Conservation (phyloP, 805 yeast genomes). For the Ascoidea asiatica region DNA sequence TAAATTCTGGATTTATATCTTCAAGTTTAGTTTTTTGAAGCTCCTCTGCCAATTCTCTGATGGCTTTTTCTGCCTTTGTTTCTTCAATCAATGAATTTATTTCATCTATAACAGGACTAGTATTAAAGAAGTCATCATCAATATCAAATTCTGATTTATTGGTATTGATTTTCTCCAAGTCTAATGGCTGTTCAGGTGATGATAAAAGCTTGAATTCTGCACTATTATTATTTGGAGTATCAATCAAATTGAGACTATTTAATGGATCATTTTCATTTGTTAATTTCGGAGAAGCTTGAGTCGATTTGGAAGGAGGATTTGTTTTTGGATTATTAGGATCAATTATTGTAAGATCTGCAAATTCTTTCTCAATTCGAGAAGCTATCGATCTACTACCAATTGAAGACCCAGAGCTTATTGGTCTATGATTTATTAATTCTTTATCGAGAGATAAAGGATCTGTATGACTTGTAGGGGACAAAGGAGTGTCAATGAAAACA, state of each 20-base stretch:
- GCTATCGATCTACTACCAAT: neutral
- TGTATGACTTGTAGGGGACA: neutral
- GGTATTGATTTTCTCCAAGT: neutral
- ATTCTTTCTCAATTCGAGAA: neutral
- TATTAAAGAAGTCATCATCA: neutral
- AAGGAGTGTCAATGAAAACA: neutral
- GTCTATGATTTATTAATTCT: neutral
- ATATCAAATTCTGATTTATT: neutral
- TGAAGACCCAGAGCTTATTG: neutral
- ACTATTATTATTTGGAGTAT: neutral
- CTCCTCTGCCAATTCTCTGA: conserved; percentile 1
- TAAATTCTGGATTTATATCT: conserved; percentile 1
- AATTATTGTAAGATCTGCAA: neutral
- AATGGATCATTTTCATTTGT: too few relatives aligned
- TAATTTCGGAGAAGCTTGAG: neutral
- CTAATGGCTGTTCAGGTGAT: neutral
- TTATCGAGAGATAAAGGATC: neutral
- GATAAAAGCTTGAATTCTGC: neutral
- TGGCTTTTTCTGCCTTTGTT: neutral
- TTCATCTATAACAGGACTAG: neutral
- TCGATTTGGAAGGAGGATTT: neutral
- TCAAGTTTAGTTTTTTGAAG: neutral
- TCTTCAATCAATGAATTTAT: neutral
- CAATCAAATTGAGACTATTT: neutral
- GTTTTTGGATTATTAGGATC: too few relatives aligned